Conservation (phyloP, 139 green algal genomes). For the Volvox africanus region DNA sequence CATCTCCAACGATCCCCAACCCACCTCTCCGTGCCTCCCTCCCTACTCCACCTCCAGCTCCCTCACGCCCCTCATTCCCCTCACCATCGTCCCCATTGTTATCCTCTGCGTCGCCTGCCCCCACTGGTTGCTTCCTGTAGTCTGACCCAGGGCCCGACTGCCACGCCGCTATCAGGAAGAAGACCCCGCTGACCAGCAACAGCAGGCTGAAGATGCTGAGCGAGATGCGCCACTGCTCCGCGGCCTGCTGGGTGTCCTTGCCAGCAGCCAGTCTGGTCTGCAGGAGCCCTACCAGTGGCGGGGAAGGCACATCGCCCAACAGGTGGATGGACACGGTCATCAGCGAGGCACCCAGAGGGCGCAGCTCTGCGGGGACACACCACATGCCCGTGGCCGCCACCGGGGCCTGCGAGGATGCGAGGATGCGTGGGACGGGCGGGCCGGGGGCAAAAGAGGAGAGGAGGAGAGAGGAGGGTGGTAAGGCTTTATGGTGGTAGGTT, state of each 20-base stretch:
- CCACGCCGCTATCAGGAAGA: constrained; percentile 55
- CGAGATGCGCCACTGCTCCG: constrained; percentile 66
- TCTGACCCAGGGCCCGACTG: constrained; percentile 40
- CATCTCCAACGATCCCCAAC: not conserved
- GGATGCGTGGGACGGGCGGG: too few species aligned
- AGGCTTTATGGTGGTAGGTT: too few species aligned
- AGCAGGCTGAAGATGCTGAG: constrained; percentile 66
- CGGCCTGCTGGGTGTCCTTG: constrained; percentile 42
- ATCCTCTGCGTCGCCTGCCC: not conserved
- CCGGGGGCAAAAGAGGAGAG: not conserved
- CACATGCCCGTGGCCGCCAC: constrained; percentile 84
- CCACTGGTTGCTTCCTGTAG: constrained; percentile 9
- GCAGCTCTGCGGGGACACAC: constrained; percentile 84
- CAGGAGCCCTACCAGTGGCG: constrained; percentile 86
- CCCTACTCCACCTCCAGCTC: not conserved
- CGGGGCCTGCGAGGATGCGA: constrained; percentile 73
- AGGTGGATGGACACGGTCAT: constrained; percentile 90
- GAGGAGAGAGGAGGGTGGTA: not conserved
- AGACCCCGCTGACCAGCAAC: constrained; percentile 52
- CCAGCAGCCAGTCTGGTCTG: constrained; percentile 66
- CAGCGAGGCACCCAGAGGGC: constrained; percentile 86
- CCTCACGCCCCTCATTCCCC: not conserved
- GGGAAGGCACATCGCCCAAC: constrained; percentile 94
- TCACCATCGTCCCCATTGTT: not conserved
- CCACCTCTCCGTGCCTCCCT: not conserved